Percentiles rank a stretch among this genome's conserved stretches.
Conservation (phyloP, 1,284 basidiomycete genomes). For the Stygiomarasmius scandens region DNA sequence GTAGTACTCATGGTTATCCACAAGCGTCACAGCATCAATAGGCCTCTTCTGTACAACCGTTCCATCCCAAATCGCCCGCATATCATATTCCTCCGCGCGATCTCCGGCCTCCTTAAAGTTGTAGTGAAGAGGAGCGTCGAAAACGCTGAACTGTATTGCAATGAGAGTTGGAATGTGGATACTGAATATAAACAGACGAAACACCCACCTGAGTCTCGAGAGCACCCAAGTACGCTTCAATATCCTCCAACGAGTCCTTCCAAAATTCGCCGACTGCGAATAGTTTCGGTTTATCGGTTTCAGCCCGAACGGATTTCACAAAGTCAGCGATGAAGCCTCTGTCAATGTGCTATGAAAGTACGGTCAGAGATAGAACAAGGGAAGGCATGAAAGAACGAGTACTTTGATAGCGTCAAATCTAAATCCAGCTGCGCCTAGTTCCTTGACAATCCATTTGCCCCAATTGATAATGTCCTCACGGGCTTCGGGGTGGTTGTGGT, state of each 20-base stretch:
- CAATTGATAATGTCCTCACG: slow-evolving; percentile 43
- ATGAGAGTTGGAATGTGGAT: neutral
- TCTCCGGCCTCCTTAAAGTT: slow-evolving; percentile 58
- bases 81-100: slow-evolving; percentile 45
- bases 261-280: slow-evolving; percentile 58
- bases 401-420: slow-evolving; percentile 51
- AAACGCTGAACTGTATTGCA: slow-evolving; percentile 45
- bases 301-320: slow-evolving; percentile 46
- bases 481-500: slow-evolving; percentile 55
- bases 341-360: slow-evolving; percentile 35
- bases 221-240: slow-evolving; percentile 43
- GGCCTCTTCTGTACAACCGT: slow-evolving; percentile 54
- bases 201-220: slow-evolving; percentile 30
- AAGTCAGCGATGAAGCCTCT: slow-evolving; percentile 52
- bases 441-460: slow-evolving; percentile 55
- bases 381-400: neutral
- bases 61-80: slow-evolving; percentile 55
- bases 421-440: slow-evolving; percentile 53
- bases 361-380: neutral
- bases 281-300: slow-evolving; percentile 37
- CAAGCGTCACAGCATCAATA: slow-evolving; percentile 50
- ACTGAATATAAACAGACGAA: neutral
- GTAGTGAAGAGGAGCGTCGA: slow-evolving; percentile 58
- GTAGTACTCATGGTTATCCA: slow-evolving; percentile 28
- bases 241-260: slow-evolving; percentile 43